Conservation (phyloP, 345 rosid species). For the Brassica incana region DNA sequence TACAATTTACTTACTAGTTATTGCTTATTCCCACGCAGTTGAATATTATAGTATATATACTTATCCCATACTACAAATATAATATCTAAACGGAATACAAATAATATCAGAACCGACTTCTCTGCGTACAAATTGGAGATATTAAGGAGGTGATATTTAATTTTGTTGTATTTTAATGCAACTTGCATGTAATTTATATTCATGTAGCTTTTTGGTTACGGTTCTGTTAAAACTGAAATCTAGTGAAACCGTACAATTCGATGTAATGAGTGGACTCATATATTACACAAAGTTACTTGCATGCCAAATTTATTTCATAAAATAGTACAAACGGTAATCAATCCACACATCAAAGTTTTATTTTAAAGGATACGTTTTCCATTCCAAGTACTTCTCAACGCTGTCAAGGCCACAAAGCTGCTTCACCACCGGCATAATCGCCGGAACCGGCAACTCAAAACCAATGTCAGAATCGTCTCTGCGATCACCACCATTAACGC, state of each 20-base stretch:
- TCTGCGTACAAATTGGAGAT: not conserved
- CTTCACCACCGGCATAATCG: constrained; percentile 81
- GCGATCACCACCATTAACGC: constrained; percentile 7
- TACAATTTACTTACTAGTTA: constrained; percentile 13
- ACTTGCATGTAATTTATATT: not conserved
- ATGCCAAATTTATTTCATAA: not conserved
- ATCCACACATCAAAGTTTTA: not conserved
- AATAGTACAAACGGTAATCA: not conserved
- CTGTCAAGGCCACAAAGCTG: constrained; percentile 67
- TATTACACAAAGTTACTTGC: not conserved
- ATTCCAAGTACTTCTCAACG: constrained; percentile 62
- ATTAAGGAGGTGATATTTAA: not conserved
- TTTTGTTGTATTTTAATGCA: not conserved
- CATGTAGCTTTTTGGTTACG: not conserved
- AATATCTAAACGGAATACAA: not conserved
- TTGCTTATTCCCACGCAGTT: not conserved
- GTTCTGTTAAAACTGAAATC: not conserved
- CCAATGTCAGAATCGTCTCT: constrained; percentile 16
- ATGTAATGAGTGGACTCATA: not conserved
- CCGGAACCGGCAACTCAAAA: constrained; percentile 71
- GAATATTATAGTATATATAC: not conserved
- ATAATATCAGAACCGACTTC: constrained; percentile 23
- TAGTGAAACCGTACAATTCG: not conserved
- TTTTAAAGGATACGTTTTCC: constrained; percentile 30
- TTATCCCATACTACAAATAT: not conserved